A percentile compares a stretch with the other conserved stretches of the same genome.
phyloP scores from a whole-genome alignment of 2,329 filamentous ascomycete genomes.

The Apiospora saccharicola region DNA sequence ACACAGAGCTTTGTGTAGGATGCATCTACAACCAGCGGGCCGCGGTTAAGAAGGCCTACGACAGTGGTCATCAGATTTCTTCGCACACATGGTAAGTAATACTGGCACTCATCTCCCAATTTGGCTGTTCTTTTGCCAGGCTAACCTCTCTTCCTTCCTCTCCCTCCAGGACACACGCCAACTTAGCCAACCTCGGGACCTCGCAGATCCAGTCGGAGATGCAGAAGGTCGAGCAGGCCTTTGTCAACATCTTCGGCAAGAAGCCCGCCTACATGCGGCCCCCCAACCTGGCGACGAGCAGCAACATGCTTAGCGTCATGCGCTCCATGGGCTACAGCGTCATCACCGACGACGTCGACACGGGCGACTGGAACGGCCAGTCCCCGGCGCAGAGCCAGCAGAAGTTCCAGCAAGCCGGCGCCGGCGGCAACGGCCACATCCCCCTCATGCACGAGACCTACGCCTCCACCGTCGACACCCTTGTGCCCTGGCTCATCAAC shows the following conservation, averaged over 20 bases:
- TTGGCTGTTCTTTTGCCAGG: background rate
- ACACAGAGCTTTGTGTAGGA: constrained; percentile 33
- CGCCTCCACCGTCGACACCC: constrained; percentile 53
- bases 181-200: constrained; percentile 50
- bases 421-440: constrained; percentile 58
- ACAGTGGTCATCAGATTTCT: constrained; percentile 60
- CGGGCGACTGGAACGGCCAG: constrained; percentile 66
- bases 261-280: constrained; percentile 60
- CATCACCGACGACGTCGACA: constrained; percentile 67
- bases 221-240: constrained; percentile 57
- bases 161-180: constrained; percentile 51
- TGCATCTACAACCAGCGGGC: constrained; percentile 58
- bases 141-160: background rate
- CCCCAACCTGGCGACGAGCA: constrained; percentile 57
- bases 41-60: constrained; percentile 61
- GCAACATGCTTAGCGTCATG: constrained; percentile 51
- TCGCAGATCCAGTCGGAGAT: constrained; percentile 55
- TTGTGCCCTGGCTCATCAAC: constrained; percentile 59
- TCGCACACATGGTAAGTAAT: constrained; percentile 57
- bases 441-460: constrained; percentile 66
- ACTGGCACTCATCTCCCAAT: background rate
- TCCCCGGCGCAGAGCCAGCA: constrained; percentile 59
- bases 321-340: constrained; percentile 62
- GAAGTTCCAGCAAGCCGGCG: constrained; percentile 55
- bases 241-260: constrained; percentile 57